Evolutionary conservation across 208 protist species (phyloP).

Genomic region (Histomonas meleagridis): DNA sequence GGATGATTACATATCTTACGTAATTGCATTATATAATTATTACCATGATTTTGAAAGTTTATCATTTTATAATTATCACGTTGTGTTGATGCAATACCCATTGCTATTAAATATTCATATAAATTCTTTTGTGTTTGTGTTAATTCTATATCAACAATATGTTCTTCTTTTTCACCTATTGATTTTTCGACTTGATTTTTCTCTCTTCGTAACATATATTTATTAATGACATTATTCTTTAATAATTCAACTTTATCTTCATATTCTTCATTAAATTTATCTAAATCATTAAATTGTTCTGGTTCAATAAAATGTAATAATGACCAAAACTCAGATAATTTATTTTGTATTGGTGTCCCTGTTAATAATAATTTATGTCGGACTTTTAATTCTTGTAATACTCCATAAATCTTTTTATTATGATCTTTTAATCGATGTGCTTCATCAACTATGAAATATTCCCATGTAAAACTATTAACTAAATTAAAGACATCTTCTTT

Average conservation of each 20-base stretch:
- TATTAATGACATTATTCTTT: constrained; percentile 61
- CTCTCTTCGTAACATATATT: constrained; percentile 43
- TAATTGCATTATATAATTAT: constrained; percentile 50
- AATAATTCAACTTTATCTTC: constrained; percentile 38
- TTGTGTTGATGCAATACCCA: not conserved
- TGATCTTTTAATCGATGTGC: constrained; percentile 50
- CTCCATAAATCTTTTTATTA: constrained; percentile 58
- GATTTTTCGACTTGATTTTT: constrained; percentile 43
- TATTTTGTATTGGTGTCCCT: constrained; percentile 62
- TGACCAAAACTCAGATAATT: constrained; percentile 60
- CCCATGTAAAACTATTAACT: constrained; percentile 49
- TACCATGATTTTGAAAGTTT: not conserved
- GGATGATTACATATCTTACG: constrained; percentile 75
- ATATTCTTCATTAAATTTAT: constrained; percentile 49
- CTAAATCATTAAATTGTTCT: constrained; percentile 53
- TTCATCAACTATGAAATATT: constrained; percentile 66
- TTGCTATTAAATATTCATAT: not conserved
- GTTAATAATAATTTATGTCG: constrained; percentile 43
- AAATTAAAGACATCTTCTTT: constrained; percentile 48
- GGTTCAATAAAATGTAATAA: constrained; percentile 68
- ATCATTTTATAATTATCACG: constrained; percentile 46
- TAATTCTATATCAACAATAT: constrained; percentile 44
- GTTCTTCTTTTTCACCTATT: constrained; percentile 47
- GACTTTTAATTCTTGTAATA: constrained; percentile 71
- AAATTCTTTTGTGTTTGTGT: constrained; percentile 38